Evolutionary conservation across 129 eudicot genomes (phyloP), one percentile per base, ranked within the genome.

Genomic region (Pulicaria dysenterica): DNA sequence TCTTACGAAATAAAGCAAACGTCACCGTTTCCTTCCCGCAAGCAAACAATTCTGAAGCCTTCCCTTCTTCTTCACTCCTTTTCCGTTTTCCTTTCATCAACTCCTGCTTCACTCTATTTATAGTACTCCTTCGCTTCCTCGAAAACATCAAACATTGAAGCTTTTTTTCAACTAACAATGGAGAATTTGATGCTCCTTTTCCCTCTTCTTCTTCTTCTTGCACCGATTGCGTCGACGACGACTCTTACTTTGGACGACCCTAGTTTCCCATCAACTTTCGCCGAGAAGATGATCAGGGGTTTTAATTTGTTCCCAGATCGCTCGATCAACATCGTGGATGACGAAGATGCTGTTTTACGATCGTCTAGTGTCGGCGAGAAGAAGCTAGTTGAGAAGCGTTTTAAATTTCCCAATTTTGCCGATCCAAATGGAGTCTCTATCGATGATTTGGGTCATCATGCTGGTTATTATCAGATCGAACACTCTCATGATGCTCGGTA

Each of bases 361-460:
- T 73, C 61, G 53, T 66, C 57, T 60, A 72, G 3, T 48, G 50
- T 10, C 4, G 61, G 57, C 3, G 70, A 69, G n/a, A 67, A 84
- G 36, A 89, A 55, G 79, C 50, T 92, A 15, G 91, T 92, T 13
- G 98, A 92, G 87, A 85, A 66, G 82, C 67, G 67, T 17, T 81
- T 92, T 16, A 81, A 11, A 50, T 87, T 92, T 46, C 96, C 94
- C 16, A 67, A 85, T 72, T 85, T 85, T 70, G 69, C 24, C 6
- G 83, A 80, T 69, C 56, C 76, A 2, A 46, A 13, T 8, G 91
- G 85, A 19, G 84, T 64, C 9, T 80, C 96, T 31, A 80, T 79
- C 24, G 88, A 87, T n/a, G 91, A 86, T 36, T 68, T 92, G 14
- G 96, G 96, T 37, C 98, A 92, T 77, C 91, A 92, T 77, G 96